Evolutionary conservation across 306 rosid species (phyloP), one percentile per base, ranked within the genome.

Genomic region (Albizia julibrissin): DNA sequence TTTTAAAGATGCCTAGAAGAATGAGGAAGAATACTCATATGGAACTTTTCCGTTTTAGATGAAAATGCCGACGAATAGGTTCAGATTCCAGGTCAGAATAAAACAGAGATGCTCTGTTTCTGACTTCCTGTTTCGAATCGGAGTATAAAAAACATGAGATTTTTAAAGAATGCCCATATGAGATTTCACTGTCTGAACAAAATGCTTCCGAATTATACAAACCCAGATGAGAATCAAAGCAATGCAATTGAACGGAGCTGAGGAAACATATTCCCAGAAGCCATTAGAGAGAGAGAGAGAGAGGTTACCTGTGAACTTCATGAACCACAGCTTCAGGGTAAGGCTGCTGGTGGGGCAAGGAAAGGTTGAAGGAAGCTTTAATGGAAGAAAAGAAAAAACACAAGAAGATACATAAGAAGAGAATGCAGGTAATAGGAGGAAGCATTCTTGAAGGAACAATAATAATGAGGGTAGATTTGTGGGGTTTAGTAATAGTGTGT

Each of bases 271-370:
- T 24, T 24, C 18, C 33, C 33, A 61, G 37, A 67, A 67, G 46
- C 22, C 47, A 68, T 44, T 34, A 42, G 46, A 70, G 40, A 74
- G 19, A 26, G 50, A 19, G 44, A 50, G 22, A 1, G 33, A 12
- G 16, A 1, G 16, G 33, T 80, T 88, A 93, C 99, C 97, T 84
- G 61, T 93, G 98, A 76, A 96, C 87, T 79, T 94, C 87, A 1
- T 82, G 85, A 72, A 86, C 97, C 14, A 96, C 92, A 39, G 91
- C 69, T 83, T 96, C 98, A 76, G 99, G 99, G 87, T 87, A 34
- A n/a, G 93, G 94, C 67, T 93, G 96, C 42, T 92, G 97, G 75
- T 93, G 94, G 76, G 95, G 97, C 29, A 90, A 85, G 79, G 91
- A 84, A 85, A 92, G 93, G 74, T 90, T 93, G 86, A 84, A 62